Percentiles rank a stretch among this genome's conserved stretches.
Evolutionary conservation across 208 protist species (phyloP).

Genomic region (Acanthamoeba triangularis): DNA sequence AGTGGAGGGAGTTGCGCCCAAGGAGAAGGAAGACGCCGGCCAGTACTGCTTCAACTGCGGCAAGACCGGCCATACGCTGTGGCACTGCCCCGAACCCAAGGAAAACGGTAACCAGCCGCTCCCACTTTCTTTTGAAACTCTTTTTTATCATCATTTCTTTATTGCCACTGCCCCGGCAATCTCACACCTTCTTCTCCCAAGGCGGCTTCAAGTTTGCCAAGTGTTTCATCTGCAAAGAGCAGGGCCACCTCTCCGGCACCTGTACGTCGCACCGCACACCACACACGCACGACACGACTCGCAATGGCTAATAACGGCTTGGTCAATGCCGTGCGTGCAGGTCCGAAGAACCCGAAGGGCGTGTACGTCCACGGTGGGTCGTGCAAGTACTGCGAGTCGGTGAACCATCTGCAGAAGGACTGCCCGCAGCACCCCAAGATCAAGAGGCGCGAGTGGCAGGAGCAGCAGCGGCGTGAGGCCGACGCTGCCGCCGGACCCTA

Average conservation of each 20-base stretch:
- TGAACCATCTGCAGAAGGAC: conserved; percentile 61
- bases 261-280: background rate
- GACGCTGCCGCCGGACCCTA: background rate
- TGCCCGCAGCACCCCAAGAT: conserved; percentile 73
- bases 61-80: conserved; percentile 65
- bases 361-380: conserved; percentile 60
- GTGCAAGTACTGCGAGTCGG: conserved; percentile 67
- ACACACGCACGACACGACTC: background rate
- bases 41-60: conserved; percentile 74
- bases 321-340: background rate
- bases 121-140: background rate
- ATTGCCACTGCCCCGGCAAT: background rate
- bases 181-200: background rate
- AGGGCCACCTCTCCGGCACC: conserved; percentile 52
- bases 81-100: conserved; percentile 23
- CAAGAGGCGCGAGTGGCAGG: background rate
- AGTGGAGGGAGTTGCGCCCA: background rate
- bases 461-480: background rate
- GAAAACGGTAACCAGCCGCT: background rate
- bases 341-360: conserved; percentile 50
- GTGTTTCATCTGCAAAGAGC: conserved; percentile 71
- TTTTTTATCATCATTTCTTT: background rate
- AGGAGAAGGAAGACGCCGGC: background rate
- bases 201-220: conserved; percentile 71
- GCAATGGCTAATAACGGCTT: background rate